A percentile compares a stretch with the other conserved stretches of the same genome.
These are phyloP conservation scores for Suhomyces kilbournensis DNA, from an alignment of 805 yeast genomes.

Conservation along the genomic window DNA sequence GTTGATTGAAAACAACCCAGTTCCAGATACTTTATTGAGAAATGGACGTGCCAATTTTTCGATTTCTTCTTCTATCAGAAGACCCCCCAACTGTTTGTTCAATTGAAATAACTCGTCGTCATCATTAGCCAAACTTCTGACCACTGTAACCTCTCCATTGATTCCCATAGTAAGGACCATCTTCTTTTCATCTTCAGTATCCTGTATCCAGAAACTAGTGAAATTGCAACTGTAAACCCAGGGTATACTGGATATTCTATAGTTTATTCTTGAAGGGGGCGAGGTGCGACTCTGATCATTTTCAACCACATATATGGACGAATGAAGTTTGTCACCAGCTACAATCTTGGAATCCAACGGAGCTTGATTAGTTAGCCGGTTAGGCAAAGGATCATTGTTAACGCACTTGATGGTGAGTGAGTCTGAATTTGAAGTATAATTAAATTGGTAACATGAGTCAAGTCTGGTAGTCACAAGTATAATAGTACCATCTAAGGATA, in stretches of 20 bases:
- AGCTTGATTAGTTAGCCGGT: slow-evolving; percentile 31
- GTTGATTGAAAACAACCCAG: slow-evolving; percentile 34
- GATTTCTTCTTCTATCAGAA: slow-evolving; percentile 13
- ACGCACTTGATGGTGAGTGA: slow-evolving; percentile 9
- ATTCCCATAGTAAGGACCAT: slow-evolving; percentile 30
- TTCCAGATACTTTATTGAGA: slow-evolving; percentile 36
- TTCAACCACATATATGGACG: slow-evolving; percentile 27
- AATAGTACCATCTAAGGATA: slow-evolving; percentile 18
- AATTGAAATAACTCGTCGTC: slow-evolving; percentile 15
- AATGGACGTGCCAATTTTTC: slow-evolving; percentile 33
- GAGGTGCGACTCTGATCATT: slow-evolving; percentile 4
- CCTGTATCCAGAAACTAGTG: slow-evolving; percentile 18
- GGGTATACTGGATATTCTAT: slow-evolving; percentile 29
- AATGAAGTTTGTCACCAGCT: slow-evolving; percentile 36
- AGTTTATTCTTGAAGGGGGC: background rate
- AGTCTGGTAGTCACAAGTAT: slow-evolving; percentile 28
- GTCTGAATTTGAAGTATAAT: slow-evolving; percentile 6
- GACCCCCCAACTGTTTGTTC: slow-evolving; percentile 10
- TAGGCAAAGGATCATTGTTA: slow-evolving; percentile 33
- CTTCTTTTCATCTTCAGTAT: background rate
- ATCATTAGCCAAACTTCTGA: slow-evolving; percentile 14
- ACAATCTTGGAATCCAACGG: slow-evolving; percentile 19
- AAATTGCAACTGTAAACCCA: slow-evolving; percentile 27
- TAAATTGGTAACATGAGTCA: slow-evolving; percentile 35
- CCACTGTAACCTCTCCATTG: slow-evolving; percentile 32